phyloP scores from a whole-genome alignment of 2,329 filamentous ascomycete species.

The Berkeleyomyces basicola region DNA sequence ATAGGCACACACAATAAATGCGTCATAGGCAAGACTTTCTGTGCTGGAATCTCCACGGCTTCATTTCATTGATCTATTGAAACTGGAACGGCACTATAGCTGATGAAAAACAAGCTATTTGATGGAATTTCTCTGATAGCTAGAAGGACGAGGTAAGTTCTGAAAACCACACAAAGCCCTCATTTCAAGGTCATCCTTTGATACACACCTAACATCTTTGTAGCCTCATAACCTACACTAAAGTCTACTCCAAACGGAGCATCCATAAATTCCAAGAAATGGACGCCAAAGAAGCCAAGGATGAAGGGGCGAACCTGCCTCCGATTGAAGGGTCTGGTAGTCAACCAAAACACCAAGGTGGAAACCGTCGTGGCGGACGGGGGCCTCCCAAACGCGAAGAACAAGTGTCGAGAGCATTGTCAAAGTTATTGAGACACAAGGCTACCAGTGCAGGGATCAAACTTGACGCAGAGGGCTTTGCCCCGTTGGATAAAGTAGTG shows the following conservation, averaged over 20 bases:
- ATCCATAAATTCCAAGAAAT: not conserved
- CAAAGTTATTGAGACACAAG: slow-evolving; percentile 38
- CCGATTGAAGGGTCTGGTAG: not conserved
- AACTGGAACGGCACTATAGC: no score
- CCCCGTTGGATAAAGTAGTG: slow-evolving; percentile 40
- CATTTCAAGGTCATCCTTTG: no score
- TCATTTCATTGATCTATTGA: no score
- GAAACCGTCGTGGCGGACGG: slow-evolving; percentile 20
- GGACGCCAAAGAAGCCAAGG: not conserved
- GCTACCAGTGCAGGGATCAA: slow-evolving; percentile 37
- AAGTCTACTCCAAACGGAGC: not conserved
- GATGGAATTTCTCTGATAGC: not conserved
- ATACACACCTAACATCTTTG: not conserved
- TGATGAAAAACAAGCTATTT: no score
- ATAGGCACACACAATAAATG: no score
- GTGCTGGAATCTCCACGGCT: no score
- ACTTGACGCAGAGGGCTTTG: slow-evolving; percentile 44
- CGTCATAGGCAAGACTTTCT: no score
- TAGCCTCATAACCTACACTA: not conserved
- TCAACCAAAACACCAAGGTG: slow-evolving; percentile 14
- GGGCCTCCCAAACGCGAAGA: slow-evolving; percentile 27
- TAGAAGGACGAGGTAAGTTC: not conserved
- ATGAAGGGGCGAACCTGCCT: not conserved
- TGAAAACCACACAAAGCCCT: no score
- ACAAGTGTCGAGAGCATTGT: slow-evolving; percentile 37